Evolutionary conservation across 2,329 filamentous ascomycete genomes (phyloP).

Genomic region (Colletotrichum noveboracense): DNA sequence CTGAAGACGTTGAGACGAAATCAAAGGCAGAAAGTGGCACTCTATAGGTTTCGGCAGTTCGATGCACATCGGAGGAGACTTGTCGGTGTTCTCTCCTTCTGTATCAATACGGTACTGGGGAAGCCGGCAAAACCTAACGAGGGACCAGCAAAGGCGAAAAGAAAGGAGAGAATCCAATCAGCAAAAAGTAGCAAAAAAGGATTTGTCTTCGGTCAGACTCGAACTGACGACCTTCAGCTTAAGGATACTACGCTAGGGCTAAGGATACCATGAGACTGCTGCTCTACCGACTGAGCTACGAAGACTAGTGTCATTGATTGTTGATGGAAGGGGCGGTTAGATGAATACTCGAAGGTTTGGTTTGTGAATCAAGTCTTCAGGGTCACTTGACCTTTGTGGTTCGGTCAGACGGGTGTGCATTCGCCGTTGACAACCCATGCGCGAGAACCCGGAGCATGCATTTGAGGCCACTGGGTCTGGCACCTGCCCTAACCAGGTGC

Average conservation of each 20-base stretch:
- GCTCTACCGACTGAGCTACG: not conserved
- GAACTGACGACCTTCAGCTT: not conserved
- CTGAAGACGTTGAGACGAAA: no score
- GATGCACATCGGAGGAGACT: no score
- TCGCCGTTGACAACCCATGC: not conserved
- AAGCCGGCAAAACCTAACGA: no score
- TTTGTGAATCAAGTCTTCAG: not conserved
- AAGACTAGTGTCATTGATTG: not conserved
- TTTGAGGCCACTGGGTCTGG: no score
- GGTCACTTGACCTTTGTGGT: not conserved
- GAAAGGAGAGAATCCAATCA: not conserved
- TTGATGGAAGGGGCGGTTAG: not conserved
- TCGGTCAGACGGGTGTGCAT: not conserved
- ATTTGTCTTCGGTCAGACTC: not conserved
- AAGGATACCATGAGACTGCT: not conserved
- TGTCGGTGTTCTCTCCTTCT: no score
- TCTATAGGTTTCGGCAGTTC: no score
- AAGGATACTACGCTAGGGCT: no score
- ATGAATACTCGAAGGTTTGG: not conserved
- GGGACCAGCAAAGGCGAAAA: no score
- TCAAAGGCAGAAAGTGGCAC: no score
- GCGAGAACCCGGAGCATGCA: not conserved
- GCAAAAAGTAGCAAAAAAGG: not conserved
- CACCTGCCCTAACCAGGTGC: no score
- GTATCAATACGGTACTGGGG: no score